These are phyloP conservation scores for Symbiodinium natans DNA, from an alignment of 73 alveolate genomes.

Conservation along the genomic window DNA sequence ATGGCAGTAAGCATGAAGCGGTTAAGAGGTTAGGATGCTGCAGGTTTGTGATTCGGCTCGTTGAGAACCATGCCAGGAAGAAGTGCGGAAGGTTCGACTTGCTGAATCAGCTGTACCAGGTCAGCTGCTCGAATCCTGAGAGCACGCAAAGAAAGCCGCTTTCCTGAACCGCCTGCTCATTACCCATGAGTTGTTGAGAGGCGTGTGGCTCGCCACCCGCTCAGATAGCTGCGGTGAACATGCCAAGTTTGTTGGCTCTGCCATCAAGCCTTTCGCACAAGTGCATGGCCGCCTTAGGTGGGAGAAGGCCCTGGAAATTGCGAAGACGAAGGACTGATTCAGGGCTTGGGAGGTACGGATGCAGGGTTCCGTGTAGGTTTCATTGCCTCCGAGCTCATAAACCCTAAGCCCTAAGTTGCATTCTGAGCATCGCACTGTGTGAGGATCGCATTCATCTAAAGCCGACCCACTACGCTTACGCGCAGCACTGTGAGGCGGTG, in stretches of 20 bases:
- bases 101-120: constrained; percentile 97
- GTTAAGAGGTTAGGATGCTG: too few species aligned
- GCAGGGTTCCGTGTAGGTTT: background rate
- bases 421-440: background rate
- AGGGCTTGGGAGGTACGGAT: too few species aligned
- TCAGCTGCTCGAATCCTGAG: background rate
- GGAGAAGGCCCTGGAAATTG: constrained; percentile 97
- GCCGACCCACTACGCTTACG: constrained; percentile 98
- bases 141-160: background rate
- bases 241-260: too few species aligned
- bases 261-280: too few species aligned
- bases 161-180: background rate
- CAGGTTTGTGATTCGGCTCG: too few species aligned
- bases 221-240: too few species aligned
- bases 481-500: constrained; percentile 97
- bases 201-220: background rate
- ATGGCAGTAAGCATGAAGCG: background rate
- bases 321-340: constrained; percentile 95
- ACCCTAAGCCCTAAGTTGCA: background rate
- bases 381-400: background rate
- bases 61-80: background rate
- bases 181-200: background rate
- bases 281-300: constrained; percentile 95
- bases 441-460: constrained; percentile 97
- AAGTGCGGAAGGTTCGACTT: constrained; percentile 96